Evolutionary conservation across 2,329 filamentous ascomycete species (phyloP).

Genomic region (Calonectria multiphialidica): DNA sequence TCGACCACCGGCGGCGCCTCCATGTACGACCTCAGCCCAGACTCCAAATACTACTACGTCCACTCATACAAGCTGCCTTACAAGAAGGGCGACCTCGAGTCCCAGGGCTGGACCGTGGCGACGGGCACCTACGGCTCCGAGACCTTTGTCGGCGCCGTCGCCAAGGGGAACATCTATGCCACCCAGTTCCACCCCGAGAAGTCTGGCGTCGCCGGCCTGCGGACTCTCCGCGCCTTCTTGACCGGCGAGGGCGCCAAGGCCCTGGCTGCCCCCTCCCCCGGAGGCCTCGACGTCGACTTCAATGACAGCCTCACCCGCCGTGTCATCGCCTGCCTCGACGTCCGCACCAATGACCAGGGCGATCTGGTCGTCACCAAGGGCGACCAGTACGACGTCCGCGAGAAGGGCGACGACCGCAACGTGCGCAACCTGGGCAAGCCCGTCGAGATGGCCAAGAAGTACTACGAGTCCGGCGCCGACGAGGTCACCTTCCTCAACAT

Average conservation of each 20-base stretch:
- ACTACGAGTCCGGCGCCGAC: constrained; percentile 97
- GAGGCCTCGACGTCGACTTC: constrained; percentile 29
- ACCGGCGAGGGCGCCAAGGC: constrained; percentile 72
- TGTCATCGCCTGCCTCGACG: constrained; percentile 96
- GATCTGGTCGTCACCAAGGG: constrained; percentile 98
- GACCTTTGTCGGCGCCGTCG: constrained; percentile 91
- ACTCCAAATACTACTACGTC: constrained; percentile 98
- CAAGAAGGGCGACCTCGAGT: constrained; percentile 77
- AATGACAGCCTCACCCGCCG: constrained; percentile 86
- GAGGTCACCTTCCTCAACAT: constrained; percentile 99
- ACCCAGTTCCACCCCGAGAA: constrained; percentile 99
- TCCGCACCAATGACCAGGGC: constrained; percentile 92
- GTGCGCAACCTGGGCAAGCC: constrained; percentile 97
- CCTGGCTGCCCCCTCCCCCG: background rate
- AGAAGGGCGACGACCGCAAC: constrained; percentile 74
- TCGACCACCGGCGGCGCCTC: constrained; percentile 71
- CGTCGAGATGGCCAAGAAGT: constrained; percentile 91
- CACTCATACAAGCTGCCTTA: constrained; percentile 94
- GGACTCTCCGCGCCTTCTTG: constrained; percentile 87
- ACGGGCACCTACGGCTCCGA: constrained; percentile 89
- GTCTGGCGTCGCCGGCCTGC: constrained; percentile 88
- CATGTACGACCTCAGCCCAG: constrained; percentile 83
- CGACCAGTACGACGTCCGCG: constrained; percentile 97
- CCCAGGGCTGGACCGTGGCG: constrained; percentile 90
- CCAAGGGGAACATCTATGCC: constrained; percentile 85